Evolutionary conservation across 176 grass and related monocot species (phyloP), one percentile per base, ranked within the genome.

Genomic region (Hordeum marinum): DNA sequence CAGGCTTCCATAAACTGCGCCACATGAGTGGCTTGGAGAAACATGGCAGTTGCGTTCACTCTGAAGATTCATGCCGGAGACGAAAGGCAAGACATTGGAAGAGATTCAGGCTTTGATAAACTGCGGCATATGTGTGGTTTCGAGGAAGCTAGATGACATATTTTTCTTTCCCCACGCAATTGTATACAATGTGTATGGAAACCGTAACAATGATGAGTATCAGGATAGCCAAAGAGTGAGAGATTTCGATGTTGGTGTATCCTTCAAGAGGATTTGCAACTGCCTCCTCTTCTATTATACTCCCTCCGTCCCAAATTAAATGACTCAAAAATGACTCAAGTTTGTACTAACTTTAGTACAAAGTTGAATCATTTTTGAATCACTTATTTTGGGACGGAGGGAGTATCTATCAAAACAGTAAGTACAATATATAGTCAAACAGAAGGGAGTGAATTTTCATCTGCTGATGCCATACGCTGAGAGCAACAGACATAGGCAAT

Each of bases 101-200:
- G 76, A 89, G 54, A 87, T 89, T 72, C 76, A 92, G 75, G 52
- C 78, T 45, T 89, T 80, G 12, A 75, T 89, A 75, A 84, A 82
- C 21, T 23, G 10, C 26, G 11, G 48, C 48, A 52, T 0, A 52
- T 7, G 15, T 18, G 48, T 52, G 48, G 48, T 52, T 52, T 52
- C 15, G 17, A 52, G 48, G 2, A 52, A 52, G 26, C 52, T 50
- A 75, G 14, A 50, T 50, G 15, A 12, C 50, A 9, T 27, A 77
- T 77, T 40, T 13, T 24, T 61, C 45, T 68, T 26, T 66, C 31
- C 31, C 8, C 64, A 40, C n/a, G 8, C 29, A 69, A 23, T 52
- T 55, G 23, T 72, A 61, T 10, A 12, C 4, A 20, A 27, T 17
- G 18, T 72, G 67, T n/a, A 72, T 31, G 17, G 11, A 13, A 59